Base-by-base conservation (phyloP, 2,329 filamentous ascomycete species). In the Cladophialophora chaetospira region DNA sequence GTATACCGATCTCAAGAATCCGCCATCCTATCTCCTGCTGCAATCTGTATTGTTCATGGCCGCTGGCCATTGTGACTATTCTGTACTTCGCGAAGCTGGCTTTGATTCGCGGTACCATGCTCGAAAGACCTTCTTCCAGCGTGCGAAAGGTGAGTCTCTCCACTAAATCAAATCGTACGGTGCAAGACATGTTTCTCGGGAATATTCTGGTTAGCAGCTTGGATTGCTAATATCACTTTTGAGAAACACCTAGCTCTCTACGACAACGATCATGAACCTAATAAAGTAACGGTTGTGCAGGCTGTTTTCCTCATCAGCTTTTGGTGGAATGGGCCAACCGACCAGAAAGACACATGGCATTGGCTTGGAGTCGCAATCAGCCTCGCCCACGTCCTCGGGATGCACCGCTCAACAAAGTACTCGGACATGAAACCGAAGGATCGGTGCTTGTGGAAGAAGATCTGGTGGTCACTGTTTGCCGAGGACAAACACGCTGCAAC, bases 291-390 rank as follows among this genome's bases (percentile, higher is more conserved):
- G 1, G 47, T 55, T 29, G 51, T 67, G 11, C 58, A 66, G 25
- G 48, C 59, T 8, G 47, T 63, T 28, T 64, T 66, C 43, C 47
- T 66, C 5, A 61, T 66, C 36, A 61, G 57, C 28, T 63, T 64
- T 44, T 66, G 64, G 61, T 65, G 64, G 63, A 59, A 58, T 36
- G 58, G 61, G 3, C 58, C 57, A 5, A 60, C 46, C 23, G 64
- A 65, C 26, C 58, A 46, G 46, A 73, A 73, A 51, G 70, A 73
- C 55, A 68, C 69, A 13, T 68, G 70, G 50, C 68, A 73, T 55
- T 73, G 71, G 71, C 64, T 74, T 9, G 69, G 70, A 4, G 55
- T 62, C 40, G 57, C 60, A 1, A 55, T 57, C 33, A 55, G 54
- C 25, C 51, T 63, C 3, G 60, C 60, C n/a, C 44, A 55, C 19